Percentiles rank a stretch among this genome's conserved stretches.
phyloP scores from a whole-genome alignment of 2,329 filamentous ascomycete species.

The Claviceps cyperi region DNA sequence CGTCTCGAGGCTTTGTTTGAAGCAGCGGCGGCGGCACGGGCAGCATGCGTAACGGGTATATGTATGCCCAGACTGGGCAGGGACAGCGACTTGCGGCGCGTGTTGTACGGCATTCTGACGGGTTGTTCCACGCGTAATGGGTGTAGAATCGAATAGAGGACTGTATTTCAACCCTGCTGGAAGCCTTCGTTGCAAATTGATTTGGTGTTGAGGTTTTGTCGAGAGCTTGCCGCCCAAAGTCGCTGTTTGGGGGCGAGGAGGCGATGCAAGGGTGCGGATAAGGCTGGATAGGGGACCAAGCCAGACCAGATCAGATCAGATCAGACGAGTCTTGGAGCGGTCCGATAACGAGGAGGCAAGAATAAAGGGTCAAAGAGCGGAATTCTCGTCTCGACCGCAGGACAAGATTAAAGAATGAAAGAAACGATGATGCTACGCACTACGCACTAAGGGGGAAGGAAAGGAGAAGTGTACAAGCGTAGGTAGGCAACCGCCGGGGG shows the following conservation, averaged over 20 bases:
- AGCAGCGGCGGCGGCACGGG: conserved; percentile 37
- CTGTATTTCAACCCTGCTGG: not conserved
- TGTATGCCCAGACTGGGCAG: conserved; percentile 87
- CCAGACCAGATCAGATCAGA: not conserved
- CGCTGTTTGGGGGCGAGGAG: not conserved
- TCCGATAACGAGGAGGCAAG: not conserved
- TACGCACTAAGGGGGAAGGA: conserved; percentile 3
- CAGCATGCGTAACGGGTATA: conserved; percentile 52
- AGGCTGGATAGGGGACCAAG: not conserved
- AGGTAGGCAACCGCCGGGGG: not conserved
- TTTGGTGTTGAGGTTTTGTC: not conserved
- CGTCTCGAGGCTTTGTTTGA: conserved; percentile 21
- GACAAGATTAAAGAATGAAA: not conserved
- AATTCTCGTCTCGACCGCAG: not conserved
- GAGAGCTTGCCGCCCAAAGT: not conserved
- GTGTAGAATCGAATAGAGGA: not conserved
- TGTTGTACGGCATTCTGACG: conserved; percentile 75
- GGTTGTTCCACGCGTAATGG: not conserved
- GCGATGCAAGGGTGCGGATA: not conserved
- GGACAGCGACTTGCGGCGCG: conserved; percentile 87
- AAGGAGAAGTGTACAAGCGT: not conserved
- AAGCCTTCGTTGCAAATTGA: not conserved
- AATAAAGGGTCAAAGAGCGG: not conserved
- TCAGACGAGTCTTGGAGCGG: not conserved
- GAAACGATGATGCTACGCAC: not conserved